A percentile compares a stretch with the other conserved stretches of the same genome.
phyloP scores from a whole-genome alignment of 306 rosid genomes.

The Elaeagnus macrophylla region DNA sequence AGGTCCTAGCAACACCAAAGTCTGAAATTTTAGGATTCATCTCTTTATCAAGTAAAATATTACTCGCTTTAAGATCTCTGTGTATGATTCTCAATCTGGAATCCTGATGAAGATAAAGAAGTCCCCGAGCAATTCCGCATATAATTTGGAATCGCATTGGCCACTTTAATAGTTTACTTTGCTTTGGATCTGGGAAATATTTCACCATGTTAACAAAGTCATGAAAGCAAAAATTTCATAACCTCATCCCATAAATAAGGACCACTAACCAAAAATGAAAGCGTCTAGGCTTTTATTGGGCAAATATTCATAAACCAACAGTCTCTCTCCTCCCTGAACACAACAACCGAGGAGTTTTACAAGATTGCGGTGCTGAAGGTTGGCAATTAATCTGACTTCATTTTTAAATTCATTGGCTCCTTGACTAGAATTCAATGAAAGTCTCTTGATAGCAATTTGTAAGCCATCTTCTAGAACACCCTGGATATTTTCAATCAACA shows the following conservation, averaged over 20 bases:
- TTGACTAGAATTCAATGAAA: constrained; percentile 39
- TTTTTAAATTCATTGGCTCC: constrained; percentile 45
- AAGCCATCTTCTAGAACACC: constrained; percentile 35
- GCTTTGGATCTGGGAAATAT: not conserved
- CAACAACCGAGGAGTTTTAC: constrained; percentile 51
- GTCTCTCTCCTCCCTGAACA: constrained; percentile 34
- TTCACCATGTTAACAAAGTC: not conserved
- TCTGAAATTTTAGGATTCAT: constrained; percentile 53
- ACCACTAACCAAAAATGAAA: constrained; percentile 46
- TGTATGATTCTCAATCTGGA: constrained; percentile 37
- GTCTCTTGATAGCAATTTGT: constrained; percentile 52
- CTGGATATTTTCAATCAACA: constrained; percentile 8
- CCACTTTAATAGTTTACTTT: constrained; percentile 4
- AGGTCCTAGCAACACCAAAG: constrained; percentile 38
- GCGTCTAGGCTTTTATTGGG: constrained; percentile 46
- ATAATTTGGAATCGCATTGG: constrained; percentile 5
- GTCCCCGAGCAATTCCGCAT: constrained; percentile 20
- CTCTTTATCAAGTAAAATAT: constrained; percentile 33
- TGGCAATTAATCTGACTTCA: constrained; percentile 41
- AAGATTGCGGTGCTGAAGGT: constrained; percentile 58
- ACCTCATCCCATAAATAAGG: not conserved
- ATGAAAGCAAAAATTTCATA: not conserved
- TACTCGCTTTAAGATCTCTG: constrained; percentile 46
- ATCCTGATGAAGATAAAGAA: constrained; percentile 18
- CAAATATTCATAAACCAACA: constrained; percentile 52